Evolutionary conservation across 306 rosid species (phyloP).

Genomic region (Sicyos edulis): DNA sequence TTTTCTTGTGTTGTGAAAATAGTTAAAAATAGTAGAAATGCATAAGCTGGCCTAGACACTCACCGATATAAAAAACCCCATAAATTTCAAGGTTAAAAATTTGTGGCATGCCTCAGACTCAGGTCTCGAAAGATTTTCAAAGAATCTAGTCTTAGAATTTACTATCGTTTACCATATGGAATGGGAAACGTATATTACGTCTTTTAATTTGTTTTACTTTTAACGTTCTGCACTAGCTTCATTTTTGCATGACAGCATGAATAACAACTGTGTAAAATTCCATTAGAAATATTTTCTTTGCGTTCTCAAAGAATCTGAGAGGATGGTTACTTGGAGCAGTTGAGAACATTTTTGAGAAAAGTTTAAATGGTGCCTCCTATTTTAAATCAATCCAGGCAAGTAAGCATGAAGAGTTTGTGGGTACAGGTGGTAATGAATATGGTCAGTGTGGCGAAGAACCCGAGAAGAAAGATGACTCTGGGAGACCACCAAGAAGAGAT

Average conservation of each 20-base stretch:
- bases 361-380: neutral
- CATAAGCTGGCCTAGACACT: no score
- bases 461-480: slow-evolving; percentile 79
- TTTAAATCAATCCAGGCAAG: slow-evolving; percentile 3
- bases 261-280: no score
- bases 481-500: slow-evolving; percentile 80
- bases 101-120: neutral
- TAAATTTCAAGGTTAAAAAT: neutral
- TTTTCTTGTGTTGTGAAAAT: no score
- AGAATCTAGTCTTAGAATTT: neutral
- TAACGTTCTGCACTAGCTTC: neutral
- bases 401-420: slow-evolving; percentile 15
- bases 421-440: slow-evolving; percentile 90
- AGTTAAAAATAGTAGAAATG: no score
- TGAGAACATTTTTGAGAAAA: neutral
- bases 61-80: no score
- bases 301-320: neutral
- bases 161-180: neutral
- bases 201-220: neutral
- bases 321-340: neutral
- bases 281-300: neutral
- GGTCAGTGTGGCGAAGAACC: slow-evolving; percentile 99
- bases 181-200: neutral
- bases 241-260: neutral
- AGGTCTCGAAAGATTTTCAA: neutral